Conservation (phyloP, 306 rosid species). For the Albizia julibrissin region DNA sequence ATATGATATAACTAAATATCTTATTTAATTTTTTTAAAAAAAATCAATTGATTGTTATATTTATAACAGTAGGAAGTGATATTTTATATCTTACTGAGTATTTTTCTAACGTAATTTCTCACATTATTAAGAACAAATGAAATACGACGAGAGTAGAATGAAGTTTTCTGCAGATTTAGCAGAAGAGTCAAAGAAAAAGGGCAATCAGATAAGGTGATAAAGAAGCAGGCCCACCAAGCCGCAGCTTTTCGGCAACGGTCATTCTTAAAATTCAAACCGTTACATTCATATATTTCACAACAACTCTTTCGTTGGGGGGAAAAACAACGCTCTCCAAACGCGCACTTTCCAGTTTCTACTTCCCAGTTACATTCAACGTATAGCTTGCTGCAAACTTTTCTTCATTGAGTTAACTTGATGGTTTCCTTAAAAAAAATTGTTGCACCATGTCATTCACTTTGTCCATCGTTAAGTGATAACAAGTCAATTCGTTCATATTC, state of each 20-base stretch:
- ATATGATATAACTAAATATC: too few relatives aligned
- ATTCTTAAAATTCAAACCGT: background rate
- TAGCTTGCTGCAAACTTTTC: background rate
- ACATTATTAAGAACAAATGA: background rate
- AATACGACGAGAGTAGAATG: background rate
- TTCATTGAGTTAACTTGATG: too few relatives aligned
- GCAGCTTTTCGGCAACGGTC: background rate
- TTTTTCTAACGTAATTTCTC: background rate
- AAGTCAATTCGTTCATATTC: too few relatives aligned
- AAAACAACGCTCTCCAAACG: background rate
- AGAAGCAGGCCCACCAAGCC: background rate
- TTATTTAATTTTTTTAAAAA: too few relatives aligned
- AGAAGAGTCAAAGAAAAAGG: background rate
- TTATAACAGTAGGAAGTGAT: fast-evolving
- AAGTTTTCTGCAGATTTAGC: background rate
- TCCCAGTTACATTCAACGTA: background rate
- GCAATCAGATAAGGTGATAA: background rate
- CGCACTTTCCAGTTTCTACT: background rate
- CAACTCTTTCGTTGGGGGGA: background rate
- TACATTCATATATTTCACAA: background rate
- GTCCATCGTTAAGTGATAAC: too few relatives aligned
- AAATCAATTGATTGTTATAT: too few relatives aligned
- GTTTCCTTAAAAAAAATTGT: too few relatives aligned
- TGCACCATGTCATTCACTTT: too few relatives aligned
- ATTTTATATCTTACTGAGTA: background rate